phyloP scores from a whole-genome alignment of 2,329 filamentous ascomycete genomes.

The Aspergillus novoparasiticus region DNA sequence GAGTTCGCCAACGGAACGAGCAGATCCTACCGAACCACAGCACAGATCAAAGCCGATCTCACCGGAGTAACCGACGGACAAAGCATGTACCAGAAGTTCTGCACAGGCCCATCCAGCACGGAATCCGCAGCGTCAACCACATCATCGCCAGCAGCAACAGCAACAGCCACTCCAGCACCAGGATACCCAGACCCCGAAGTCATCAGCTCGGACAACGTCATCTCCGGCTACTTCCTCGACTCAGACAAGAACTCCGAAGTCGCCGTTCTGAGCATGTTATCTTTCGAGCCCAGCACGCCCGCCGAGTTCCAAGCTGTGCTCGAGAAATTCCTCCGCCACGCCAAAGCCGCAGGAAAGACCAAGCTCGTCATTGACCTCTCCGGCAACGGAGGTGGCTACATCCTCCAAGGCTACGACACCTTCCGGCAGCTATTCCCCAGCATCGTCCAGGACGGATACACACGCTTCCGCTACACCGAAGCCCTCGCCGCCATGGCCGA shows the following conservation, averaged over 20 bases:
- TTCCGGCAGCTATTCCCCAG: not conserved
- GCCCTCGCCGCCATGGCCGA: not conserved
- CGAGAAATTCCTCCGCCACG: not conserved
- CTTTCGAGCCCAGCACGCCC: not conserved
- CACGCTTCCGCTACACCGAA: constrained; percentile 1
- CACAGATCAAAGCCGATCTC: not conserved
- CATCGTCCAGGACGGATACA: not conserved
- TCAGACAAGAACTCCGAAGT: not conserved
- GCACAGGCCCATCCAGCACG: not conserved
- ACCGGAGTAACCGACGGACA: not conserved
- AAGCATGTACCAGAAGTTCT: constrained; percentile 3
- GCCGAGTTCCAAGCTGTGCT: not conserved
- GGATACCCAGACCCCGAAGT: not conserved
- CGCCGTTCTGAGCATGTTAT: not conserved
- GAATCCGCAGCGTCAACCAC: not conserved
- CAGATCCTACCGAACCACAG: not conserved
- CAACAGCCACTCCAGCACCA: not conserved
- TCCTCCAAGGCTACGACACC: not conserved
- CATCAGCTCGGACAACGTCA: not conserved
- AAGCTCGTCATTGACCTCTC: not conserved
- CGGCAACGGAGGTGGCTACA: not conserved
- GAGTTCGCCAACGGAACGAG: not conserved
- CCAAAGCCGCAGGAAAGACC: not conserved
- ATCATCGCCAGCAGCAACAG: not conserved
- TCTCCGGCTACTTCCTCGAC: constrained; percentile 4